Conservation (phyloP, 106 monocot species). For the Apostasia ramifera region DNA sequence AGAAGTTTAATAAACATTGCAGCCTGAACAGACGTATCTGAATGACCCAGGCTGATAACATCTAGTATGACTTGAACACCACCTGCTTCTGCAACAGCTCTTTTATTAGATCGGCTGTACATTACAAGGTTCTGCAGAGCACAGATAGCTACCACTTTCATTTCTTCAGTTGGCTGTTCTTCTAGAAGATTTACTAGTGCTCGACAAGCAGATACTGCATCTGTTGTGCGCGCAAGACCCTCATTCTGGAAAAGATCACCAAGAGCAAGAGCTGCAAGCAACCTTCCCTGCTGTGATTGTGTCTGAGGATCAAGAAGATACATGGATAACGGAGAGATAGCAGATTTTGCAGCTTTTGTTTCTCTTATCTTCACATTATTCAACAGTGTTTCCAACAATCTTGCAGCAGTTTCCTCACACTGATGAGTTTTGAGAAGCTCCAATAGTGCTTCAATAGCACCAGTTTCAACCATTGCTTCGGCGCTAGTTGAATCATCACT, state of each 20-base stretch:
- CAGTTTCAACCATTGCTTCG: conserved; percentile 95
- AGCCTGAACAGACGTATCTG: conserved; percentile 95
- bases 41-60: conserved; percentile 69
- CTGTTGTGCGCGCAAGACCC: conserved; percentile 68
- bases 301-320: conserved; percentile 97
- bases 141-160: conserved; percentile 97
- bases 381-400: conserved; percentile 83
- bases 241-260: conserved; percentile 99
- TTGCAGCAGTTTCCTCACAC: conserved; percentile 93
- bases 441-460: conserved; percentile 83
- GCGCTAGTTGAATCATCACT: conserved; percentile 97
- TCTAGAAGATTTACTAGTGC: conserved; percentile 98
- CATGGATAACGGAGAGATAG: conserved; percentile 83
- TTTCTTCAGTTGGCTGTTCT: conserved; percentile 96
- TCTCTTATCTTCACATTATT: conserved; percentile 94
- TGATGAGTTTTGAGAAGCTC: conserved; percentile 80
- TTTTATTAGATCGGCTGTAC: conserved; percentile 89
- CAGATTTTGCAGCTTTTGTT: conserved; percentile 78
- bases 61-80: conserved; percentile 96
- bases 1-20: conserved; percentile 97
- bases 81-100: conserved; percentile 99
- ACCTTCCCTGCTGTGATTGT: conserved; percentile 88
- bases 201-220: conserved; percentile 86
- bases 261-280: conserved; percentile 84
- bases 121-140: conserved; percentile 93